Evolutionary conservation across 2,329 filamentous ascomycete species (phyloP), one percentile per base, ranked within the genome.

Genomic region (Ceratocystis colombiana): DNA sequence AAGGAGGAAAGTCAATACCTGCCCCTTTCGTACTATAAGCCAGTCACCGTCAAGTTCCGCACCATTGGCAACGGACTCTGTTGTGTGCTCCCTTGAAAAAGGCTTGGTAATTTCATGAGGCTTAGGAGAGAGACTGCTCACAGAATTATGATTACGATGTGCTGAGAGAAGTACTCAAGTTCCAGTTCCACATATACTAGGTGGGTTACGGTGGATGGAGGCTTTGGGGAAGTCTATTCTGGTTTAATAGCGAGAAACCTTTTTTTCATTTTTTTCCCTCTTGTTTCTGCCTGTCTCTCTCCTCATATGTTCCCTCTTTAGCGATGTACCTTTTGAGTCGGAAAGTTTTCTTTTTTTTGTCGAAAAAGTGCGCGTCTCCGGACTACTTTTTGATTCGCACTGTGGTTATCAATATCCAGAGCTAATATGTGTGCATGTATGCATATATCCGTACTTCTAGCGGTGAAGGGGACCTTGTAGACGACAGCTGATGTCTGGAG

Each of bases 391-490:
- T 25, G 48, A 22, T 53, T 53, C 48, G 20, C 48, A 53, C 48
- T 53, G 20, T 53, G 48, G 48, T 25, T 53, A 53, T 53, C 33
- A 25, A 28, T 25, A 53, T 28, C 8, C 8, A 53, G 48, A 25
- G 48, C 48, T 53, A 25, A 37, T 37, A 12, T 37, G 33, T 25
- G 25, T 15, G 25, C 48, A 53, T 53, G 48, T 59, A 59, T 59
- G 53, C 53, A 59, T 33, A 8, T 25, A 59, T 17, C 53, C 28
- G 53, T n/a, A 33, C 53, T 59, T 37, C 17, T 59, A 59, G 53
- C 53, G 53, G 53, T 59, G 53, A 59, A 33, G 53, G 15, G 15
- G 53, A 8, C n/a, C 10, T 12, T 20, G 28, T 59, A n/a, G 53
- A 59, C 53, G 53, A 59, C 53, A 59, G 53, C 53, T 33, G 22